Evolutionary conservation across 1,139 yeast species (phyloP), one percentile per base, ranked within the genome.

Genomic region (Hyphopichia fennica): DNA sequence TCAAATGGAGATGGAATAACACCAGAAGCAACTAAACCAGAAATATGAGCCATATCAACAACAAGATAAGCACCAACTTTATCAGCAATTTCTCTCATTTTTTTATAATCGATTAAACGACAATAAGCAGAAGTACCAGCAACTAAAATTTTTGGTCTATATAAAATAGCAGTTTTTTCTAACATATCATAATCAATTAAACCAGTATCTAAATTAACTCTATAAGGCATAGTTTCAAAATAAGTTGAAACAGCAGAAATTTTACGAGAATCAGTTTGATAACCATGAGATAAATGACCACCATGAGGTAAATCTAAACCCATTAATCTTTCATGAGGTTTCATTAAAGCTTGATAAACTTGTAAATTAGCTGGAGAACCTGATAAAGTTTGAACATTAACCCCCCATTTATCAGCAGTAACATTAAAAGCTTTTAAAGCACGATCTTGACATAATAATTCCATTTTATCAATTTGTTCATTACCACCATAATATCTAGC

Each of bases 81-180:
- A 72, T 93, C 97, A 47, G 99, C 96, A 57, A 93, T 91, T 70
- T 86, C 89, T 65, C 96, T 83, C 96, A 93, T 89, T 74, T 90
- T 85, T 72, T 84, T 83, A 80, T 91, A 93, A 72, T 93, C 98
- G 58, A 93, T 88, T 61, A 88, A 77, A 69, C 98, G 84, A 66
- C 96, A 87, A 78, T 93, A 93, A 49, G 99, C 98, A 50, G 96
- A 88, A 50, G 98, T 89, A 69, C 99, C 99, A 45, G 99, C 98
- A 53, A 93, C 96, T 52, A 93, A 74, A 48, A 90, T 84, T 77
- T 93, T 91, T 59, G 99, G 99, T 71, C 98, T 85, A 81, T 81
- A 93, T 60, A 93, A 75, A 46, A 82, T 65, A 39, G 97, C 96
- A 52, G 91, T 89, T 69, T 87, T 82, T 69, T 87, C 97, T 62